phyloP scores from a whole-genome alignment of 1,139 yeast genomes.

The Taphrina pruni region DNA sequence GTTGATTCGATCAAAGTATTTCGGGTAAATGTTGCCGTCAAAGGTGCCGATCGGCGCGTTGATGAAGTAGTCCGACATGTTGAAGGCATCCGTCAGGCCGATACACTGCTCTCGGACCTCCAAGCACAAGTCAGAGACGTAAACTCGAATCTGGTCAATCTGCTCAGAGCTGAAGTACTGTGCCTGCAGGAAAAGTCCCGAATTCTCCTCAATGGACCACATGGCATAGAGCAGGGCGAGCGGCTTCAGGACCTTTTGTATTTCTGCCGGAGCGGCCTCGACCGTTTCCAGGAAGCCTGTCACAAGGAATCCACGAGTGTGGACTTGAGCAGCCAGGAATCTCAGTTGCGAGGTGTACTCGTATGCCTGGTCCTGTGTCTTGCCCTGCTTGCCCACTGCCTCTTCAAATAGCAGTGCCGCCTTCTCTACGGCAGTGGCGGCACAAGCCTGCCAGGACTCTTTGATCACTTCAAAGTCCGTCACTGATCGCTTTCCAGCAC shows the following conservation, averaged over 20 bases:
- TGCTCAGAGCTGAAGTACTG: conserved; percentile 58
- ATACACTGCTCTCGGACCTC: conserved; percentile 69
- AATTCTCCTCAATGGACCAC: conserved; percentile 73
- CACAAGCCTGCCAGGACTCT: conserved; percentile 56
- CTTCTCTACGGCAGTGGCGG: conserved; percentile 52
- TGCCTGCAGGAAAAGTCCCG: conserved; percentile 75
- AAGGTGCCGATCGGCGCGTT: conserved; percentile 84
- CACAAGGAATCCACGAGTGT: conserved; percentile 54
- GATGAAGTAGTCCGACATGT: conserved; percentile 80
- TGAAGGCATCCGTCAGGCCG: conserved; percentile 88
- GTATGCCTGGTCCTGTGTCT: conserved; percentile 52
- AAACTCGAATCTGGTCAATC: conserved; percentile 51
- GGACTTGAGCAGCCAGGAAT: conserved; percentile 56
- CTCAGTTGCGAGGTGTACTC: conserved; percentile 57
- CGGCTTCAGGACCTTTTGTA: conserved; percentile 55
- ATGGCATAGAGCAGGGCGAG: conserved; percentile 70
- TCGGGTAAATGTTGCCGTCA: conserved; percentile 85
- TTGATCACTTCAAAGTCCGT: conserved; percentile 51
- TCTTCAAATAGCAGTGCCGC: conserved; percentile 51
- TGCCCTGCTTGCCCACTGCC: conserved; percentile 48
- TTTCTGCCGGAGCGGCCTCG: conserved; percentile 47
- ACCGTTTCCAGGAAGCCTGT: conserved; percentile 53
- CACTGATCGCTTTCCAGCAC: conserved; percentile 49
- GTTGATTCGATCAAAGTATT: conserved; percentile 60
- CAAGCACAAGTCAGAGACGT: conserved; percentile 53